Evolutionary conservation across 2,329 filamentous ascomycete genomes (phyloP).

Genomic region (Ceratocystis ficicola): DNA sequence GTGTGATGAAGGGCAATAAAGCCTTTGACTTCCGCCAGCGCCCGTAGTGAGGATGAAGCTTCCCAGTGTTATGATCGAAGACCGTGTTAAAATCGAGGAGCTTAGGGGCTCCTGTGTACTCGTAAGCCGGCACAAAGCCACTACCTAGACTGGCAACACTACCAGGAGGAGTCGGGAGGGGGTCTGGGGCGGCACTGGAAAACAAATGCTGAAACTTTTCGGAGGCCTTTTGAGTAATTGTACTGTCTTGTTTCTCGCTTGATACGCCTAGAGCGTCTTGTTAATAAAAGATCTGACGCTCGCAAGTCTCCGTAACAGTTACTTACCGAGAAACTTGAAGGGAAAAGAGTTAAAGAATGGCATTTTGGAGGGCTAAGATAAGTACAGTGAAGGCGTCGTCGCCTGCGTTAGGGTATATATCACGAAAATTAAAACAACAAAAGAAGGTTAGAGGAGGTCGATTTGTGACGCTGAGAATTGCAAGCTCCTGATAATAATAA

Average conservation of each 20-base stretch:
- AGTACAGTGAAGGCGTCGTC: neutral
- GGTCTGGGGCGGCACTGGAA: neutral
- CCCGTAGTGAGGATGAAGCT: slow-evolving; percentile 6
- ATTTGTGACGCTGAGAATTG: neutral
- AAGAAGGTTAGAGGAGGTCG: neutral
- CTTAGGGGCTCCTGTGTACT: slow-evolving; percentile 8
- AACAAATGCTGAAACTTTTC: neutral
- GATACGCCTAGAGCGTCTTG: neutral
- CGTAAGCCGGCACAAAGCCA: slow-evolving; percentile 13
- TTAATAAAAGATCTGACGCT: neutral
- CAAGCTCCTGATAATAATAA: neutral
- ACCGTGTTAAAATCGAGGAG: neutral
- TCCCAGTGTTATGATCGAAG: slow-evolving; percentile 14
- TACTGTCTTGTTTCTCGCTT: neutral
- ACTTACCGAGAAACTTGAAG: neutral
- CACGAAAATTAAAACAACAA: neutral
- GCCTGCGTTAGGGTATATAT: neutral
- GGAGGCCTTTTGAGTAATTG: neutral
- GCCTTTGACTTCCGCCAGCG: slow-evolving; percentile 11
- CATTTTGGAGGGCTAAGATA: neutral
- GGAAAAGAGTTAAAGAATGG: neutral
- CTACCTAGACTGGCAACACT: neutral
- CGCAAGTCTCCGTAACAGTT: no score
- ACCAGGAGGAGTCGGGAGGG: neutral
- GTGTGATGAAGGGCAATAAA: neutral